Evolutionary conservation across 495 filamentous ascomycete genomes (phyloP).

Genomic region (Apiosordaria backusii): DNA sequence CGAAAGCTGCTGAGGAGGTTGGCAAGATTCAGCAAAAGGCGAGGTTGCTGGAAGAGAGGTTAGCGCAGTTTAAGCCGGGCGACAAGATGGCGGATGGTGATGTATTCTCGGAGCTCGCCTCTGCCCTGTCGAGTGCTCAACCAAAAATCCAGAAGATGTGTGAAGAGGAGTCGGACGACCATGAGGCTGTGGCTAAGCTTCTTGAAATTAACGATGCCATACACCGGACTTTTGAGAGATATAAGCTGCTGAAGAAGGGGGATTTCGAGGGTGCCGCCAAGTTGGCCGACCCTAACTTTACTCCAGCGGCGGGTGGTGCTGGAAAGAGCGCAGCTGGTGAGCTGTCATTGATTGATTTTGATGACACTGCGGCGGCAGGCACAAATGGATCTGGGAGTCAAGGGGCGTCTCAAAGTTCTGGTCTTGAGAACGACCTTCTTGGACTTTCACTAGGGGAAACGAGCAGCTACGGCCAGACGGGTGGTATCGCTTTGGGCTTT

Average conservation of each 20-base stretch:
- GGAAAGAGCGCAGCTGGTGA: conserved; percentile 76
- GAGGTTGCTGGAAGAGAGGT: conserved; percentile 83
- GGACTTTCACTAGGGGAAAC: conserved; percentile 51
- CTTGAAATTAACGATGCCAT: conserved; percentile 98
- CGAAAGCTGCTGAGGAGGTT: conserved; percentile 95
- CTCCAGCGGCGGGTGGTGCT: conserved; percentile 52
- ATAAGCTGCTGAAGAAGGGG: conserved; percentile 89
- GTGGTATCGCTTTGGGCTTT: conserved; percentile 83
- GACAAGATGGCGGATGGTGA: conserved; percentile 85
- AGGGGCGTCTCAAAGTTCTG: conserved; percentile 27
- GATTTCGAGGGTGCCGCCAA: conserved; percentile 83
- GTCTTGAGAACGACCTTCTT: conserved; percentile 52
- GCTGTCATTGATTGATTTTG: conserved; percentile 90
- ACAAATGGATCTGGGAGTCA: conserved; percentile 43
- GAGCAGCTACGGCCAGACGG: conserved; percentile 60
- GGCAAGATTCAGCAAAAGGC: conserved; percentile 91
- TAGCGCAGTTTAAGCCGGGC: conserved; percentile 76
- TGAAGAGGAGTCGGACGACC: conserved; percentile 95
- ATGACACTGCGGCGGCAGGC: conserved; percentile 64
- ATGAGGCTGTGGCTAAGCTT: conserved; percentile 91
- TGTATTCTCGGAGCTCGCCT: conserved; percentile 94
- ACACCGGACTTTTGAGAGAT: conserved; percentile 91
- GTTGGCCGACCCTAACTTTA: conserved; percentile 71
- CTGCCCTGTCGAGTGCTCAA: conserved; percentile 85
- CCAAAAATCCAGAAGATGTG: conserved; percentile 99